Evolutionary conservation across 2,329 filamentous ascomycete species (phyloP).

Genomic region (Talaromyces sp.): DNA sequence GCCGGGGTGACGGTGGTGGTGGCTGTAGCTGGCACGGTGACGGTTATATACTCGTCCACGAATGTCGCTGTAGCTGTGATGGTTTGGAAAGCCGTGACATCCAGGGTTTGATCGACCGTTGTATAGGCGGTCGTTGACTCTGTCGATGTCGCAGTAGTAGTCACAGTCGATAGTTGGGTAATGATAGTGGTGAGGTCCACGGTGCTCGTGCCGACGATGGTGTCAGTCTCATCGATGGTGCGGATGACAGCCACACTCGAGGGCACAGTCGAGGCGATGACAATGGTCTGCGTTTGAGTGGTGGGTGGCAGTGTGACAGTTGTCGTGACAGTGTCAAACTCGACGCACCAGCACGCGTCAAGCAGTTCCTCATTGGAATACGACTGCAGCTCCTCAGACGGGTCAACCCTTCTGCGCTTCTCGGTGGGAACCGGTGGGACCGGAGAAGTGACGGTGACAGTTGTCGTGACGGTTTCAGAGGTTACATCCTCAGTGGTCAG

Average conservation of each 20-base stretch:
- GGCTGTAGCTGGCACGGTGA: neutral
- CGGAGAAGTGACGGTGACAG: neutral
- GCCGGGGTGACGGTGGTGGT: neutral
- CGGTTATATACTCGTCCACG: neutral
- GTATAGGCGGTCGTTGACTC: neutral
- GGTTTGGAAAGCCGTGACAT: neutral
- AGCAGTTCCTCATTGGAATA: constrained; percentile 4
- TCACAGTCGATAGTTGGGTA: neutral
- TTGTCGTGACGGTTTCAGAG: neutral
- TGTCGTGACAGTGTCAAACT: constrained; percentile 2
- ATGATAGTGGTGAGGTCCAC: neutral
- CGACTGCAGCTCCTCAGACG: neutral
- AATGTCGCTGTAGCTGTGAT: neutral
- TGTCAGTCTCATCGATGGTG: constrained; percentile 5
- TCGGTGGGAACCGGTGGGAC: neutral
- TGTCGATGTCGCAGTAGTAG: neutral
- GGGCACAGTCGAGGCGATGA: neutral
- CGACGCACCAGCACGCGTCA: constrained; percentile 10
- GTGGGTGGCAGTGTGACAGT: neutral
- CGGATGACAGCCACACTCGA: constrained; percentile 2
- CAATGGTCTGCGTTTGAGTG: neutral
- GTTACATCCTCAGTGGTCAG: neutral
- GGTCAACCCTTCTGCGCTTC: constrained; percentile 1
- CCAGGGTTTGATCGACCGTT: neutral
- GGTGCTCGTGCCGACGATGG: neutral